Conservation (phyloP, 129 eudicot species). For the Flaveria ramosissima region DNA sequence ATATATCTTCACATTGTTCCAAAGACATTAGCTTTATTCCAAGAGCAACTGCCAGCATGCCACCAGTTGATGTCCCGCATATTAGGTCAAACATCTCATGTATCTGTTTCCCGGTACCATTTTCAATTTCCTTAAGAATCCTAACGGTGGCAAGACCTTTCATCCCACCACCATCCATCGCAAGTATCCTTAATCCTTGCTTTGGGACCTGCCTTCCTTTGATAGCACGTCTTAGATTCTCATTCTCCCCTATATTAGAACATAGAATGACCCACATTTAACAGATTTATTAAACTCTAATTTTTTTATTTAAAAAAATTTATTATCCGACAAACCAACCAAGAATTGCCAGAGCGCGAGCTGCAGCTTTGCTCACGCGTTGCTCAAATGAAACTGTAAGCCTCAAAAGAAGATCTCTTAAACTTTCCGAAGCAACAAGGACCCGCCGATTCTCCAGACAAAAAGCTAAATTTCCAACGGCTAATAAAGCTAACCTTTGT, state of each 20-base stretch:
- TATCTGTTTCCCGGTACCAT: conserved; percentile 82
- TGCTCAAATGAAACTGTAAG: conserved; percentile 65
- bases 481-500: conserved; percentile 81
- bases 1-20: conserved; percentile 95
- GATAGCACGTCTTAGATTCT: conserved; percentile 85
- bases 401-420: conserved; percentile 83
- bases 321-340: conserved; percentile 48
- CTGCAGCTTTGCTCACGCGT: conserved; percentile 88
- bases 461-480: conserved; percentile 84
- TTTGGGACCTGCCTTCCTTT: conserved; percentile 87
- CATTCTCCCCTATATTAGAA: conserved; percentile 78
- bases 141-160: conserved; percentile 95
- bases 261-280: conserved; percentile 25
- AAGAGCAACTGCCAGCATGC: conserved; percentile 99
- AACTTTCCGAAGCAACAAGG: conserved; percentile 84
- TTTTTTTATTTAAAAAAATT: neutral
- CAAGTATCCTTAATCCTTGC: conserved; percentile 89
- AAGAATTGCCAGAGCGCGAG: conserved; percentile 85
- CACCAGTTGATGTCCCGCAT: conserved; percentile 99
- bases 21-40: conserved; percentile 89
- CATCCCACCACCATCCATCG: conserved; percentile 99
- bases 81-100: conserved; percentile 98
- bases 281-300: neutral
- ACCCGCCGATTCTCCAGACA: conserved; percentile 77
- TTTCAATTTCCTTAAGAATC: conserved; percentile 91